Evolutionary conservation across 2,329 filamentous ascomycete species (phyloP).

Genomic region (Fusarium lateritium): DNA sequence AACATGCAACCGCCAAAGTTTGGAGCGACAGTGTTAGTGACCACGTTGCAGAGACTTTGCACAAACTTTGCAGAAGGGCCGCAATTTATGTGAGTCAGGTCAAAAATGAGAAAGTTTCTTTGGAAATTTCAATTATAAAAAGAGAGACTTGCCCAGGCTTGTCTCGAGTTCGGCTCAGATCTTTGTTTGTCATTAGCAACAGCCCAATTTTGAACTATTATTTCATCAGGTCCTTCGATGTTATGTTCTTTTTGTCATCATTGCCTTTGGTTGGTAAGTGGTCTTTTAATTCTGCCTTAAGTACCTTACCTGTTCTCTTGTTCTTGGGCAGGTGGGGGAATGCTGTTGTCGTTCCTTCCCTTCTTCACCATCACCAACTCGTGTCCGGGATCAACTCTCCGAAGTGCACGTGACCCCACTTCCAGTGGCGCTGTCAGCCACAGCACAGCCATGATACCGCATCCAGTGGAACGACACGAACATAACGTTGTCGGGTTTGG

Average conservation of each 20-base stretch:
- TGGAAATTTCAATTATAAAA: neutral
- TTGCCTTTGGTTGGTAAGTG: constrained; percentile 10
- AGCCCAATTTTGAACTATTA: too few species aligned
- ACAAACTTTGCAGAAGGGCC: neutral
- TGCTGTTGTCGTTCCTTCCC: constrained; percentile 1
- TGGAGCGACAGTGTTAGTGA: neutral
- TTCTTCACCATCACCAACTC: neutral
- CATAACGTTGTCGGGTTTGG: too few species aligned
- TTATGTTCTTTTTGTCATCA: neutral
- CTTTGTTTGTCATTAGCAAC: too few species aligned
- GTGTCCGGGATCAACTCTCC: neutral
- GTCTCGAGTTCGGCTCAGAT: neutral
- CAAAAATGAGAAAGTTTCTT: neutral
- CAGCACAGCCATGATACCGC: neutral
- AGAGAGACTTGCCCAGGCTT: neutral
- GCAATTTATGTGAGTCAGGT: neutral
- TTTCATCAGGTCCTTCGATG: too few species aligned
- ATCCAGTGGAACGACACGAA: too few species aligned
- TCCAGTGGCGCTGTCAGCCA: too few species aligned
- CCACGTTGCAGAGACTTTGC: neutral
- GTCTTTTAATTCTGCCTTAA: neutral
- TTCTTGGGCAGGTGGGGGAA: neutral
- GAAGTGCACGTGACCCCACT: neutral
- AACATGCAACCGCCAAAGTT: neutral
- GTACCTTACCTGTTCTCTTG: neutral